Percentiles rank a stretch among this genome's conserved stretches.
Evolutionary conservation across 1,284 basidiomycete species (phyloP).

Genomic region (Tilletia caries): DNA sequence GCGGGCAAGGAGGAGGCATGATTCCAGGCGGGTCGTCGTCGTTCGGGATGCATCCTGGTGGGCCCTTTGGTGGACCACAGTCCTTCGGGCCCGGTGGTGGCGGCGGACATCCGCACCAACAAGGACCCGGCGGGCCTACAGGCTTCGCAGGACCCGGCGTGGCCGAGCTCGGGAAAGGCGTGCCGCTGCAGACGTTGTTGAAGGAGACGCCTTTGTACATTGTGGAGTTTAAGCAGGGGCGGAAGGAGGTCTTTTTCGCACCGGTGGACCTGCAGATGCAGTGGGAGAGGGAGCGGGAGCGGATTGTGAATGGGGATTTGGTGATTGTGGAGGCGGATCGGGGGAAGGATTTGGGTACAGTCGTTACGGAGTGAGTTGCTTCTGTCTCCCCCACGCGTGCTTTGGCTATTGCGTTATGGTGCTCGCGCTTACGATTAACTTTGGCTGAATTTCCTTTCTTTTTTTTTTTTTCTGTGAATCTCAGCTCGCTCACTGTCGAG

Average conservation of each 20-base stretch:
- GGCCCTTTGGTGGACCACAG: constrained; percentile 21
- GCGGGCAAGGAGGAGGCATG: not conserved
- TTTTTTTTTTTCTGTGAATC: not conserved
- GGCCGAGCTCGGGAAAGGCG: constrained; percentile 77
- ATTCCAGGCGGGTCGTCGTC: not conserved
- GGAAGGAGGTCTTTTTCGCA: constrained; percentile 84
- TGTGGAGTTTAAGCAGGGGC: constrained; percentile 93
- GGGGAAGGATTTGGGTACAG: constrained; percentile 85
- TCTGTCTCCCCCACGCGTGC: not conserved
- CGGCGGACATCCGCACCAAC: not conserved
- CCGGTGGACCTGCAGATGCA: constrained; percentile 55
- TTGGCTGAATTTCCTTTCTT: not conserved
- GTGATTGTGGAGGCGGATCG: constrained; percentile 97
- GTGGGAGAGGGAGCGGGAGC: constrained; percentile 16
- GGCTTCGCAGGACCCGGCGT: constrained; percentile 18
- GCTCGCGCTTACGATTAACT: no score
- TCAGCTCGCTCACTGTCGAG: constrained; percentile 62
- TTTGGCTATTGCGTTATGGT: not conserved
- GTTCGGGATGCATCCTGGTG: not conserved
- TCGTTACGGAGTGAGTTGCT: constrained; percentile 54
- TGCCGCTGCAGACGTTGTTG: constrained; percentile 78
- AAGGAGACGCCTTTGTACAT: constrained; percentile 85
- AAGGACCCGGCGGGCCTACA: not conserved
- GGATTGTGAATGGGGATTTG: constrained; percentile 74
- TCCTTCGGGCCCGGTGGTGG: constrained; percentile 24